A percentile compares a stretch with the other conserved stretches of the same genome.
phyloP scores from a whole-genome alignment of 345 rosid species.

The Gossypium turneri region DNA sequence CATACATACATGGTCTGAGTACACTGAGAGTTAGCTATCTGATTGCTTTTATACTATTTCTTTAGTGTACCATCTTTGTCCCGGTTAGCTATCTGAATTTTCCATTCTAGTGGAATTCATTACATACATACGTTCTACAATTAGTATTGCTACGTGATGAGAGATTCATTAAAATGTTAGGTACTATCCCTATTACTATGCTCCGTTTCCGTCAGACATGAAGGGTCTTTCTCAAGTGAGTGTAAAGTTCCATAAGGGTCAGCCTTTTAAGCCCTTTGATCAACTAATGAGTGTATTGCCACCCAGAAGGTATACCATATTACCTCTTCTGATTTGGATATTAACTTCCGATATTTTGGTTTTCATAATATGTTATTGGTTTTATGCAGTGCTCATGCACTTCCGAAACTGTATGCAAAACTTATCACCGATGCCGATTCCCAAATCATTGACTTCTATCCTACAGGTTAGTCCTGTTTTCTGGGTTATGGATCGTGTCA shows the following conservation, averaged over 20 bases:
- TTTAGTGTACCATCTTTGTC: no score
- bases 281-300: conserved; percentile 28
- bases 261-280: conserved; percentile 25
- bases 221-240: conserved; percentile 21
- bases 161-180: conserved; percentile 1
- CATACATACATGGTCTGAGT: no score
- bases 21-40: no score
- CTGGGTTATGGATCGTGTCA: not conserved
- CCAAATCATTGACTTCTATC: conserved; percentile 25
- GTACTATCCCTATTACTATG: conserved; percentile 27
- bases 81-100: not conserved
- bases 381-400: conserved; percentile 24
- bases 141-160: not conserved
- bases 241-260: conserved; percentile 19
- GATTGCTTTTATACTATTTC: no score
- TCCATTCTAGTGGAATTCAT: not conserved
- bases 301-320: conserved; percentile 16
- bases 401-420: conserved; percentile 17
- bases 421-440: conserved; percentile 21
- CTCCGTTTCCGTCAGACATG: conserved; percentile 27
- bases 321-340: not conserved
- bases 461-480: conserved; percentile 14
- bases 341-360: not conserved
- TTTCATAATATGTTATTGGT: not conserved
- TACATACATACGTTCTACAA: not conserved